Evolutionary conservation across 306 rosid genomes (phyloP).

Genomic region (Notholithocarpus densiflorus): DNA sequence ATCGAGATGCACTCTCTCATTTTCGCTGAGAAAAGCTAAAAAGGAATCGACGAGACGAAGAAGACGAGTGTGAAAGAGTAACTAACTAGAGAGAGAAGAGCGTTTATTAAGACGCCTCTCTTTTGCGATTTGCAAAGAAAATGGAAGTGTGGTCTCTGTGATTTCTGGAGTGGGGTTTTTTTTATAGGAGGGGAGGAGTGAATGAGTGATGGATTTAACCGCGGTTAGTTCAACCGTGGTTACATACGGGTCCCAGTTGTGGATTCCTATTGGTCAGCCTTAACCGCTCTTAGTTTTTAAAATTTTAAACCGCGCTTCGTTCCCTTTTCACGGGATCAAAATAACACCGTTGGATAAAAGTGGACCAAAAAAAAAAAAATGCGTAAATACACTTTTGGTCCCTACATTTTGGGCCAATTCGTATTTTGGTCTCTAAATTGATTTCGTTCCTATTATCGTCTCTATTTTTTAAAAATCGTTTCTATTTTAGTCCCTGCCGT

Average conservation of each 20-base stretch:
- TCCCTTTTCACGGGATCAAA: not conserved
- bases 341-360: not conserved
- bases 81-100: conserved; percentile 8
- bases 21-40: not conserved
- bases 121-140: not conserved
- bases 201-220: conserved; percentile 2
- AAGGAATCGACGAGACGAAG: not conserved
- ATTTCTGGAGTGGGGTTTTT: not conserved
- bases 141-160: not conserved
- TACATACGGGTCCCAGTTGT: not conserved
- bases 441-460: too few species aligned
- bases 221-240: conserved; percentile 12
- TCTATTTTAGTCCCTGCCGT: too few species aligned
- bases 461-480: too few species aligned
- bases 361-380: too few species aligned
- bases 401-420: too few species aligned
- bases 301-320: not conserved
- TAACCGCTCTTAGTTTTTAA: not conserved
- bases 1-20: conserved; percentile 69
- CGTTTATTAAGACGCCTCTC: conserved; percentile 65
- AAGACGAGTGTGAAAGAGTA: too few species aligned
- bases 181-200: conserved; percentile 1
- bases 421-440: too few species aligned
- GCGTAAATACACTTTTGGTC: too few species aligned
- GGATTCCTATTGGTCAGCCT: not conserved